Evolutionary conservation across 108 stramenopile genomes (phyloP).

Genomic region (Cyclotella sp.): DNA sequence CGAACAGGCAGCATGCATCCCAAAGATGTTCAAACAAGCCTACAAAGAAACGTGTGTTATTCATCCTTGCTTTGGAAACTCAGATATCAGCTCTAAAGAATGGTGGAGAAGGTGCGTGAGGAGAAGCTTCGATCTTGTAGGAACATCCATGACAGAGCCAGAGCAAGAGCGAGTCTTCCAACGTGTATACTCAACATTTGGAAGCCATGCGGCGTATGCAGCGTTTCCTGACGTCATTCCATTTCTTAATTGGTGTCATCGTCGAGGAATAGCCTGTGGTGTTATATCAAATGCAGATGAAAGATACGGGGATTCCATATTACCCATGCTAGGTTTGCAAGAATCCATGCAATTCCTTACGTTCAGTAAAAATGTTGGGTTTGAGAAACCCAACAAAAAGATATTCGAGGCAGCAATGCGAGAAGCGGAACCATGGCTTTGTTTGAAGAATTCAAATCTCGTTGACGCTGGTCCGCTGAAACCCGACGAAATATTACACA

Average conservation of each 20-base stretch:
- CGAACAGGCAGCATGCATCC: conserved; percentile 37
- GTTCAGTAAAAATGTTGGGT: conserved; percentile 68
- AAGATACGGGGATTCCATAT: conserved; percentile 73
- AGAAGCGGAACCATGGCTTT: conserved; percentile 55
- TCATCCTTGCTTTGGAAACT: conserved; percentile 73
- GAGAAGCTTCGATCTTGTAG: conserved; percentile 47
- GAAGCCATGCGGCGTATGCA: conserved; percentile 61
- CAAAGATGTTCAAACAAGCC: conserved; percentile 44
- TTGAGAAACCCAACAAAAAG: conserved; percentile 64
- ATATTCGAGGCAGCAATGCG: conserved; percentile 62
- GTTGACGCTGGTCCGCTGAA: conserved; percentile 14
- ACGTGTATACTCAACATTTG: conserved; percentile 71
- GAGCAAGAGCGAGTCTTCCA: conserved; percentile 70
- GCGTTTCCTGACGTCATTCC: conserved; percentile 69
- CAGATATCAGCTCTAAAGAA: conserved; percentile 64
- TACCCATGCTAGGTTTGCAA: conserved; percentile 77
- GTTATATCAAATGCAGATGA: conserved; percentile 81
- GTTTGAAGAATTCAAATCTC: conserved; percentile 12
- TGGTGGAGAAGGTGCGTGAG: conserved; percentile 66
- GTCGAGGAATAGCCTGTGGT: conserved; percentile 65
- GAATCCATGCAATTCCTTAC: conserved; percentile 70
- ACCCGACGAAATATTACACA: conserved; percentile 58
- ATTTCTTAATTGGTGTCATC: conserved; percentile 66
- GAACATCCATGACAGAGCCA: conserved; percentile 47
- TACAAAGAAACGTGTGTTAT: conserved; percentile 57